phyloP scores from a whole-genome alignment of 495 filamentous ascomycete species.

The Chaetomium cochliodes region DNA sequence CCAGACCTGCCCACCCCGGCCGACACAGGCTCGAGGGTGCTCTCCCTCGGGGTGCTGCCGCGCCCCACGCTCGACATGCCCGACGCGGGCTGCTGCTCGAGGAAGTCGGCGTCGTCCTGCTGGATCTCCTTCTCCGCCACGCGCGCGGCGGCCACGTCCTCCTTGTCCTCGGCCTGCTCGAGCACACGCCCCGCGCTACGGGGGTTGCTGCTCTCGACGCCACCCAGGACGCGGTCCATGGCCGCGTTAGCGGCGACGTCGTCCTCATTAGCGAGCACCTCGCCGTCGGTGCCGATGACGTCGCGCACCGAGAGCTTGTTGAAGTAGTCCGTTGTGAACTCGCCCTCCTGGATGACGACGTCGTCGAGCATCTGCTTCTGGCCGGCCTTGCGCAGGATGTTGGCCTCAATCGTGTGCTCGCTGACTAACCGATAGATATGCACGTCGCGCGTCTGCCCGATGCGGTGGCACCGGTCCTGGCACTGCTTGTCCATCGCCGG shows the following conservation, averaged over 20 bases:
- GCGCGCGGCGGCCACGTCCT: slow-evolving; percentile 85
- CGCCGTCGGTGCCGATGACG: slow-evolving; percentile 62
- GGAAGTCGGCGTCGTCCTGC: slow-evolving; percentile 87
- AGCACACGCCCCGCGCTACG: slow-evolving; percentile 61
- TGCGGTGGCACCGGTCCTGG: slow-evolving; percentile 95
- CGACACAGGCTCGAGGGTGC: slow-evolving; percentile 29
- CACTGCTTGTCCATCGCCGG: slow-evolving; percentile 99
- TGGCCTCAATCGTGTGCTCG: slow-evolving; percentile 97
- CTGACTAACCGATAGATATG: slow-evolving; percentile 97
- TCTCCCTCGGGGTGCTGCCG: slow-evolving; percentile 52
- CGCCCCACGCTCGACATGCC: slow-evolving; percentile 45
- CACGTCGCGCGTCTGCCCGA: slow-evolving; percentile 96
- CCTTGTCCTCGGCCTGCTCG: slow-evolving; percentile 85
- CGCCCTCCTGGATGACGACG: slow-evolving; percentile 96
- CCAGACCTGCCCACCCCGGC: slow-evolving; percentile 36
- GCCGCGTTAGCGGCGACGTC: slow-evolving; percentile 69
- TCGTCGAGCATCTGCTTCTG: slow-evolving; percentile 98
- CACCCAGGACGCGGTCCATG: slow-evolving; percentile 82
- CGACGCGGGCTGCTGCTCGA: slow-evolving; percentile 63
- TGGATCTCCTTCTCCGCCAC: slow-evolving; percentile 86
- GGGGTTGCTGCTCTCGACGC: slow-evolving; percentile 47
- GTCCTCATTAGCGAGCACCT: slow-evolving; percentile 55
- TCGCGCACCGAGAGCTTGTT: slow-evolving; percentile 73
- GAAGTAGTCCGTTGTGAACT: slow-evolving; percentile 98
- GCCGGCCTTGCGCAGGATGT: slow-evolving; percentile 92